Base-by-base conservation (phyloP, 129 eudicot genomes). In the Saussurea involucrata region DNA sequence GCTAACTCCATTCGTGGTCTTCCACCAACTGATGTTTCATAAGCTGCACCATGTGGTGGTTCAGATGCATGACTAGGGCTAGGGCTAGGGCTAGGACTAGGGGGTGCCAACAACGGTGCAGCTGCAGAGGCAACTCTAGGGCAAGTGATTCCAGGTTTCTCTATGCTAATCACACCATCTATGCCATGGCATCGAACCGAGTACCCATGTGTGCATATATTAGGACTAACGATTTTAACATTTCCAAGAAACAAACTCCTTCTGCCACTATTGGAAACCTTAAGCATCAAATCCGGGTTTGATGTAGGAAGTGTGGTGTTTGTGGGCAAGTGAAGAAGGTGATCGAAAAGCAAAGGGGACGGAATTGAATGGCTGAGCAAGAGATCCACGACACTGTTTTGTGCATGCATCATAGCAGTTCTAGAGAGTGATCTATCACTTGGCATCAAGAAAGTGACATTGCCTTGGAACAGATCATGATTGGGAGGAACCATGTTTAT, bases 371-470 rank as follows among this genome's bases (percentile, higher is more conserved):
- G 98, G 25, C 72, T 80, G 32, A 88, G 97, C 37, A 93, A 72
- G 80, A 93, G 90, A 27, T 87, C 95, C 0, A 73, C 40, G 0
- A 89, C 85, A 6, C 67, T 73, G 64, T 81, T 78, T 27, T 64
- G 78, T 65, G 58, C 60, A 4, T 82, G 83, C 5, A 88, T 58
- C 24, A 21, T 25, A 28, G n/a, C n/a, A n/a, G 87, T 70, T 70
- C 87, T 83, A 7, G 98, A 76, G 24, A 93, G 86, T 28, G 83
- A 70, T 34, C 80, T 79, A 80, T 90, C 97, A 3, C 68, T 87
- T 17, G 98, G 98, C 95, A 93, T 87, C 73, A 93, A 73, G 85
- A 93, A 93, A 28, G 98, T 93, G 79, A 93, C 60, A 76, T 88
- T 88, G 17, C 86, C 85, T 36, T 72, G 86, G 65, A 89, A 71